Percentiles rank a stretch among this genome's conserved stretches.
These are phyloP conservation scores for Aspergillaceae sp. DNA, from an alignment of 2,329 filamentous ascomycete genomes.

Conservation along the genomic window DNA sequence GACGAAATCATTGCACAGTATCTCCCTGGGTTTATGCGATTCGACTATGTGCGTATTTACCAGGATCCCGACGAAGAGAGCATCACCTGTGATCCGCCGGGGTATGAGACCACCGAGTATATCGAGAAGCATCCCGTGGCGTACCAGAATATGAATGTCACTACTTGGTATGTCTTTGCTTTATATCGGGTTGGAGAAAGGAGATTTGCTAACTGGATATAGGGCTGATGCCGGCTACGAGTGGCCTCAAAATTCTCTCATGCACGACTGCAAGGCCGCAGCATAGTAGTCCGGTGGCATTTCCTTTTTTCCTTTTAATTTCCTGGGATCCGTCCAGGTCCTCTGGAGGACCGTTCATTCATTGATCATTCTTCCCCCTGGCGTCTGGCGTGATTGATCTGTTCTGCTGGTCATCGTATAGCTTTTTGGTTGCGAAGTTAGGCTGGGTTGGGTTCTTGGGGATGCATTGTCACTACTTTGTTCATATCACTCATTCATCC, in stretches of 20 bases:
- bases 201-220: conserved; percentile 2
- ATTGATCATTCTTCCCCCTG: too few species aligned
- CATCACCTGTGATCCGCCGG: conserved; percentile 59
- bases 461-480: too few species aligned
- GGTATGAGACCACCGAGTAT: conserved; percentile 59
- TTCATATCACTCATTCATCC: too few species aligned
- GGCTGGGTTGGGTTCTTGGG: too few species aligned
- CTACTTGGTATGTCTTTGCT: conserved; percentile 45
- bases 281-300: too few species aligned
- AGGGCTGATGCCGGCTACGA: conserved; percentile 44
- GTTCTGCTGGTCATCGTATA: too few species aligned
- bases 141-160: conserved; percentile 57
- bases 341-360: too few species aligned
- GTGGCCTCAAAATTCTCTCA: conserved; percentile 55
- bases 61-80: conserved; percentile 51
- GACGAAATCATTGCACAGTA: conserved; percentile 49
- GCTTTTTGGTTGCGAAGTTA: too few species aligned
- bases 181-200: neutral
- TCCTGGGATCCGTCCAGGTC: too few species aligned
- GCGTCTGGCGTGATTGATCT: too few species aligned
- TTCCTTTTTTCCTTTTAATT: too few species aligned
- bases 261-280: conserved; percentile 45
- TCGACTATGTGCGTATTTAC: conserved; percentile 65
- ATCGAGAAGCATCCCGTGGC: conserved; percentile 53
- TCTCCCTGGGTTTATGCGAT: conserved; percentile 56